phyloP scores from a whole-genome alignment of 306 rosid species.

The Lablab purpureus region DNA sequence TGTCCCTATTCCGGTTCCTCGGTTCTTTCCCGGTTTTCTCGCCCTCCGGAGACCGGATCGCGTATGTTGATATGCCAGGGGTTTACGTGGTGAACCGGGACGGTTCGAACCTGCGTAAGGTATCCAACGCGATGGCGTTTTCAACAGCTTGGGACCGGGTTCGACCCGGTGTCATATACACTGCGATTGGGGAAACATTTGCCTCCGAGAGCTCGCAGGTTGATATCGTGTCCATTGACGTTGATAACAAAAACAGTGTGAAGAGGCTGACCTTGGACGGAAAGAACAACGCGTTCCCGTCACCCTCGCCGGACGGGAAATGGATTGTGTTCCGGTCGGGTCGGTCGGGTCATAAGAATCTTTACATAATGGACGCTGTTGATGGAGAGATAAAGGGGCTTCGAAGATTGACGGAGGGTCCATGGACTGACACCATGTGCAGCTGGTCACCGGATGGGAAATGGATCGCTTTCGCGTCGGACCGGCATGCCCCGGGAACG shows the following conservation, averaged over 20 bases:
- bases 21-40: slow-evolving; percentile 86
- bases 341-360: slow-evolving; percentile 70
- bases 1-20: slow-evolving; percentile 67
- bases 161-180: slow-evolving; percentile 66
- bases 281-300: slow-evolving; percentile 85
- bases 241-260: slow-evolving; percentile 25
- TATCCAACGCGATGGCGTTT: slow-evolving; percentile 59
- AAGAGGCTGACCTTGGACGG: slow-evolving; percentile 73
- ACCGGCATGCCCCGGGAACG: slow-evolving; percentile 65
- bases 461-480: slow-evolving; percentile 85
- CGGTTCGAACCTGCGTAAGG: slow-evolving; percentile 68
- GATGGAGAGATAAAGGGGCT: slow-evolving; percentile 66
- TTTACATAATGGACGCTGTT: slow-evolving; percentile 75
- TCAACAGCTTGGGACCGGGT: slow-evolving; percentile 80
- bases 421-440: slow-evolving; percentile 89
- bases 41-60: slow-evolving; percentile 69
- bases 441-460: slow-evolving; percentile 89
- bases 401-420: slow-evolving; percentile 65
- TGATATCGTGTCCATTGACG: slow-evolving; percentile 65
- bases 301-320: slow-evolving; percentile 79
- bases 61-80: slow-evolving; percentile 65
- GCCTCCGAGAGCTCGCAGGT: slow-evolving; percentile 69
- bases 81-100: slow-evolving; percentile 71
- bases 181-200: slow-evolving; percentile 71
- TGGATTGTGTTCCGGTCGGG: slow-evolving; percentile 85